Evolutionary conservation across 1,284 basidiomycete genomes (phyloP).

Genomic region (Pulveroboletus sp.): DNA sequence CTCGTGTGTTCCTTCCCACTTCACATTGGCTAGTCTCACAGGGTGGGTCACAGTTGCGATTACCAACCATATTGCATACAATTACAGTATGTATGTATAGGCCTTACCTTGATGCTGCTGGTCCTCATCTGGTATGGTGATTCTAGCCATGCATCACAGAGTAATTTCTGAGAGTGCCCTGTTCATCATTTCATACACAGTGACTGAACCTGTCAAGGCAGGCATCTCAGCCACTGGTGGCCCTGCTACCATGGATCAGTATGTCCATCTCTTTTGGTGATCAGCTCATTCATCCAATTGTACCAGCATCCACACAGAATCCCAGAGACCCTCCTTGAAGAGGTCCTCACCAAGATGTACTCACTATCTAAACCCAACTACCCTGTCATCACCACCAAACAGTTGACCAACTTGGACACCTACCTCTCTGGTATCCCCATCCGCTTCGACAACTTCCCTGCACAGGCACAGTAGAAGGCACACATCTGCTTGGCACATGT

Average conservation of each 20-base stretch:
- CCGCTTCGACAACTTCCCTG: slow-evolving; percentile 36
- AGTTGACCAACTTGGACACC: slow-evolving; percentile 40
- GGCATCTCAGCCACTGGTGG: slow-evolving; percentile 49
- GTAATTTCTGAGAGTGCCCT: not conserved
- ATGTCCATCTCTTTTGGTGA: slow-evolving; percentile 6
- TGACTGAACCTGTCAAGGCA: slow-evolving; percentile 39
- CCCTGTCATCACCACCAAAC: slow-evolving; percentile 43
- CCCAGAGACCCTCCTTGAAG: slow-evolving; percentile 51
- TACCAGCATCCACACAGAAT: slow-evolving; percentile 33
- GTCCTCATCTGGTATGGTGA: slow-evolving; percentile 10
- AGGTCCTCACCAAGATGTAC: slow-evolving; percentile 54
- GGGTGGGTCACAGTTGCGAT: too few relatives aligned
- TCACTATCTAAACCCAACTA: slow-evolving; percentile 41
- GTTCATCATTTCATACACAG: too few relatives aligned
- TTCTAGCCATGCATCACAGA: too few relatives aligned
- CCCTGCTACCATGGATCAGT: slow-evolving; percentile 43
- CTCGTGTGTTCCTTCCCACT: too few relatives aligned
- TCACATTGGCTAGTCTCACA: too few relatives aligned
- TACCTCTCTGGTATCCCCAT: slow-evolving; percentile 47
- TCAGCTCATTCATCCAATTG: not conserved
- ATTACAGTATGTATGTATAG: too few relatives aligned
- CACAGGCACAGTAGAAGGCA: slow-evolving; percentile 35
- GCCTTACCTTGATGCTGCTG: not conserved
- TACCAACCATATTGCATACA: too few relatives aligned
- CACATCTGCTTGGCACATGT: not conserved